Evolutionary conservation across 2,329 filamentous ascomycete genomes (phyloP).

Genomic region (Scopulariopsis brevicaulis): DNA sequence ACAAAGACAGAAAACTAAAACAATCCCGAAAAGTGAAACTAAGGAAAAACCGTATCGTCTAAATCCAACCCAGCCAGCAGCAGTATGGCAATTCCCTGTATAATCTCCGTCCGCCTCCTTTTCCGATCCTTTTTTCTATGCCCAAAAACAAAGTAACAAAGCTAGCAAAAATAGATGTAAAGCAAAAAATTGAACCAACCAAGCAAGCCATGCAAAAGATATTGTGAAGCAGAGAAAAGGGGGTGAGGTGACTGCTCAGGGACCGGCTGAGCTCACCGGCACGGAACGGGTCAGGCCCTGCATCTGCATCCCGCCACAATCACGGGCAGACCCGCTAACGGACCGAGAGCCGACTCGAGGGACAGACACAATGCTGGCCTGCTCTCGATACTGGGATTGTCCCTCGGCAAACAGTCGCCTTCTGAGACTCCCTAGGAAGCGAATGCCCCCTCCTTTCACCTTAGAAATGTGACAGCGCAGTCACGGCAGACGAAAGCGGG

Average conservation of each 20-base stretch:
- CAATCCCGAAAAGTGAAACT: not conserved
- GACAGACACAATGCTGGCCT: not conserved
- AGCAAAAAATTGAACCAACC: not conserved
- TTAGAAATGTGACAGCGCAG: not conserved
- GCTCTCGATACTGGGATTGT: not conserved
- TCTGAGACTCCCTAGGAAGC: not conserved
- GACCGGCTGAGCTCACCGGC: not conserved
- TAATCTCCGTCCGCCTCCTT: not conserved
- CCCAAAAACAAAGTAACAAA: not conserved
- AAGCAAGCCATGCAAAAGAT: not conserved
- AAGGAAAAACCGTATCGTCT: slow-evolving; percentile 2
- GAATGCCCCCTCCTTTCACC: not conserved
- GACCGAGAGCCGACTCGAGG: not conserved
- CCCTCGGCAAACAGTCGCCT: not conserved
- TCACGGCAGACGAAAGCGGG: not conserved
- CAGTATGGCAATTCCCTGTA: slow-evolving; percentile 2
- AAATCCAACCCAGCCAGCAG: not conserved
- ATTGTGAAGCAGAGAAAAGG: too few species aligned
- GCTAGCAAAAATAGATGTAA: not conserved
- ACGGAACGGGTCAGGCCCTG: not conserved
- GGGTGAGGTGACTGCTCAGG: not conserved
- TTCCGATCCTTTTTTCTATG: slow-evolving; percentile 3
- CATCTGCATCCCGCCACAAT: not conserved
- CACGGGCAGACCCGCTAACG: not conserved
- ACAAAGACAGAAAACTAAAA: slow-evolving; percentile 1